These are phyloP conservation scores for Bryoerythrophyllum caledonicum DNA, from an alignment of 225 moss, liverwort and hornwort genomes.

Conservation along the genomic window DNA sequence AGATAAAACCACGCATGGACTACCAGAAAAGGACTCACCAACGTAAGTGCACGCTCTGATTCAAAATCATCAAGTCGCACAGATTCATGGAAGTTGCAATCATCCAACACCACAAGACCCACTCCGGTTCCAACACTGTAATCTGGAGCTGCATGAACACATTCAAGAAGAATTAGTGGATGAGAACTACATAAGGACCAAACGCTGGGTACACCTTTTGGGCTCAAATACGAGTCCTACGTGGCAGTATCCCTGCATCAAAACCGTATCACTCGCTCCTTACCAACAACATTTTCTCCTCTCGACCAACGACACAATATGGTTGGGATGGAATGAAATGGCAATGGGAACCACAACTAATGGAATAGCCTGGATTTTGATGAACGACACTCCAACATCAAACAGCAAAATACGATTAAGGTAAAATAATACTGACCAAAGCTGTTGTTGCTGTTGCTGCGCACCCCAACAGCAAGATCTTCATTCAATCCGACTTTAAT, in stretches of 20 bases:
- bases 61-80: constrained; percentile 96
- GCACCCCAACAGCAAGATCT: constrained; percentile 77
- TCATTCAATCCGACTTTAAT: constrained; percentile 96
- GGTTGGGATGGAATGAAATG: not conserved
- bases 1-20: not conserved
- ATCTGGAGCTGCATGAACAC: constrained; percentile 59
- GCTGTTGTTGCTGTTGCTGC: constrained; percentile 59
- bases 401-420: not conserved
- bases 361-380: not conserved
- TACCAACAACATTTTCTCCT: not conserved
- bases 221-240: not conserved
- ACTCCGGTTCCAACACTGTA: constrained; percentile 71
- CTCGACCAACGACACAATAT: not conserved
- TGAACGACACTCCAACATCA: constrained; percentile 5
- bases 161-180: not conserved
- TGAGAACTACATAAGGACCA: not conserved
- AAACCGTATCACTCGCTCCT: not conserved
- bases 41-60: constrained; percentile 78
- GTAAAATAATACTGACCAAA: constrained; percentile 44
- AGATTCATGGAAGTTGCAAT: constrained; percentile 98
- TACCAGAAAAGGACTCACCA: constrained; percentile 56
- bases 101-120: constrained; percentile 84
- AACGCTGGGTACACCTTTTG: not conserved
- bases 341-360: not conserved
- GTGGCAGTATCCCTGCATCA: not conserved